phyloP scores from a whole-genome alignment of 345 rosid species.

The Aethionema arabicum region DNA sequence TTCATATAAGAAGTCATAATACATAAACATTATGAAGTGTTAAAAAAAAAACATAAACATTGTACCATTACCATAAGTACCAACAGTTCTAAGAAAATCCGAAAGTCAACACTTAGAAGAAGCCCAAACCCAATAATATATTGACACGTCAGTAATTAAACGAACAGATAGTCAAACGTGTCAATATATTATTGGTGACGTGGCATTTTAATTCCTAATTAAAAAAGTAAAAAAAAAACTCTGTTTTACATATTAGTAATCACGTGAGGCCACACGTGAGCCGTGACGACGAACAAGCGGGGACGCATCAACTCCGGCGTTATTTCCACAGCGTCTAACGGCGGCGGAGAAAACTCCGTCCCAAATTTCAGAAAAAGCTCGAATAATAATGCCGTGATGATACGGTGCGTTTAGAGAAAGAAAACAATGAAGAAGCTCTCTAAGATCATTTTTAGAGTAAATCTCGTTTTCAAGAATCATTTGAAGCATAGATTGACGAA shows the following conservation, averaged over 20 bases:
- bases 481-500: conserved; percentile 90
- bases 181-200: conserved; percentile 37
- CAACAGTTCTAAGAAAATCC: conserved; percentile 27
- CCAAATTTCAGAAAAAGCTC: conserved; percentile 97
- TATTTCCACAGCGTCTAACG: conserved; percentile 29
- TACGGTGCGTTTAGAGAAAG: conserved; percentile 76
- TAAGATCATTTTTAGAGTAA: conserved; percentile 74
- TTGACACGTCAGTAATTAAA: conserved; percentile 30
- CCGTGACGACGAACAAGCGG: conserved; percentile 37
- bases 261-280: conserved; percentile 28
- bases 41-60: conserved; percentile 19
- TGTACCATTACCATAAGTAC: conserved; percentile 26
- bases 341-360: conserved; percentile 65
- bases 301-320: conserved; percentile 20
- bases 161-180: conserved; percentile 35
- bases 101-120: conserved; percentile 20
- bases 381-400: conserved; percentile 72
- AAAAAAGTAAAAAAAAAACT: conserved; percentile 1
- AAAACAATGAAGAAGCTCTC: conserved; percentile 82
- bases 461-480: conserved; percentile 91
- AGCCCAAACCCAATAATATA: conserved; percentile 38
- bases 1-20: too few relatives aligned
- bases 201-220: conserved; percentile 22
- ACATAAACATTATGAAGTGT: too few relatives aligned
- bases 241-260: not conserved